These are phyloP conservation scores for Quercus alba DNA, from an alignment of 306 rosid genomes.

Conservation along the genomic window DNA sequence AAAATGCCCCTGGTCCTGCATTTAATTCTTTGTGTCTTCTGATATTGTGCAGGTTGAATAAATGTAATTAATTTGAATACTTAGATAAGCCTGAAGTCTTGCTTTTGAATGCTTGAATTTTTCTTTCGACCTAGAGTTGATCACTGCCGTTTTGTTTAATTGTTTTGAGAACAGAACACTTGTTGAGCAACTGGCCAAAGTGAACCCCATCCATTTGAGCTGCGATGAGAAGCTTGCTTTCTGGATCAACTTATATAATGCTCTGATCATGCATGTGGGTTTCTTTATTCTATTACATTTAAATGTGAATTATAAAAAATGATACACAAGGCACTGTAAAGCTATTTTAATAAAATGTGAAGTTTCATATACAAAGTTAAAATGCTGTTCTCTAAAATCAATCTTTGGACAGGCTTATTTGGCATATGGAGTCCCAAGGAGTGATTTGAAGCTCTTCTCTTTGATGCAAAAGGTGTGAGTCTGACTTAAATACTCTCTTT, in stretches of 20 bases:
- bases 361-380: not conserved
- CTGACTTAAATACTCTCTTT: not conserved
- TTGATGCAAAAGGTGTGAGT: constrained; percentile 69
- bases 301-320: not conserved
- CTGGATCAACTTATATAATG: constrained; percentile 76
- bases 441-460: constrained; percentile 72
- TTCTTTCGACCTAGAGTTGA: constrained; percentile 1
- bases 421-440: constrained; percentile 82
- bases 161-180: constrained; percentile 49
- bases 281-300: not conserved
- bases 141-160: not conserved
- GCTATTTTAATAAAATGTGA: not conserved
- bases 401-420: constrained; percentile 56
- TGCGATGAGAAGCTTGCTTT: constrained; percentile 64
- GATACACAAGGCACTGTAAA: not conserved
- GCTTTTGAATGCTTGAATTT: not conserved
- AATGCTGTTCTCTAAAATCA: not conserved
- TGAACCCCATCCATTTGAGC: constrained; percentile 60
- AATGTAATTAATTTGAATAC: not conserved
- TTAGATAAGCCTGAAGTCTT: not conserved
- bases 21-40: not conserved
- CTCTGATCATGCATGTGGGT: constrained; percentile 76
- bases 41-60: not conserved
- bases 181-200: constrained; percentile 75
- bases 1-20: not conserved